Evolutionary conservation across 495 filamentous ascomycete species (phyloP).

Genomic region (Saxispiralis lemnorum): DNA sequence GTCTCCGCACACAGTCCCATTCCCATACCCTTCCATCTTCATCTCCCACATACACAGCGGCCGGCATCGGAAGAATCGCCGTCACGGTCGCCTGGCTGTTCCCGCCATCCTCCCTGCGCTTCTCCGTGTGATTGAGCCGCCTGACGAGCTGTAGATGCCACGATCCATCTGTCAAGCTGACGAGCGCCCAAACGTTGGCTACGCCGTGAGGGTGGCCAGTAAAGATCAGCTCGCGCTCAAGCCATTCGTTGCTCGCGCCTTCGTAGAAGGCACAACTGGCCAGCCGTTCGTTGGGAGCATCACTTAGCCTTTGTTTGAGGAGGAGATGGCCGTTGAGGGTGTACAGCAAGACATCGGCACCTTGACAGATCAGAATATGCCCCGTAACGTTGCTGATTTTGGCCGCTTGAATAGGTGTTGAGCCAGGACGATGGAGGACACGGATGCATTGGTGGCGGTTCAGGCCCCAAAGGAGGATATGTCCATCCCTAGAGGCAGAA

Average conservation of each 20-base stretch:
- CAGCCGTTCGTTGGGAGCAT: constrained; percentile 45
- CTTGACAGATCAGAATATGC: constrained; percentile 68
- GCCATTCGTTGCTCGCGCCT: constrained; percentile 77
- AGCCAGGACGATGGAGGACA: constrained; percentile 39
- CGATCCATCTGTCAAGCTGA: constrained; percentile 22
- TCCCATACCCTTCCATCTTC: constrained; percentile 80
- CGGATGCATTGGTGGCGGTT: constrained; percentile 77
- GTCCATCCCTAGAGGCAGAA: constrained; percentile 61
- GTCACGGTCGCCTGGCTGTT: constrained; percentile 74
- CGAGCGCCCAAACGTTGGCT: constrained; percentile 41
- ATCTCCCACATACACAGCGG: constrained; percentile 81
- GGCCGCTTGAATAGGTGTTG: constrained; percentile 42
- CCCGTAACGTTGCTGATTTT: constrained; percentile 79
- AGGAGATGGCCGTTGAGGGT: constrained; percentile 74
- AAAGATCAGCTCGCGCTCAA: constrained; percentile 70
- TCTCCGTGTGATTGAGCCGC: constrained; percentile 67
- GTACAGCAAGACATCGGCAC: constrained; percentile 55
- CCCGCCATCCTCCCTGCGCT: constrained; percentile 48
- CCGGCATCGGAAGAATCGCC: constrained; percentile 66
- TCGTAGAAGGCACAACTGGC: constrained; percentile 84
- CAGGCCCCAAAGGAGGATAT: constrained; percentile 80
- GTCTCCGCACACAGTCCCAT: constrained; percentile 61
- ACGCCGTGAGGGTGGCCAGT: constrained; percentile 73
- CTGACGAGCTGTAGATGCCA: constrained; percentile 51
- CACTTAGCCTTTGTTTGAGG: constrained; percentile 61